These are phyloP conservation scores for Trichoderma brevicompactum DNA, from an alignment of 2,329 filamentous ascomycete genomes.

Conservation along the genomic window DNA sequence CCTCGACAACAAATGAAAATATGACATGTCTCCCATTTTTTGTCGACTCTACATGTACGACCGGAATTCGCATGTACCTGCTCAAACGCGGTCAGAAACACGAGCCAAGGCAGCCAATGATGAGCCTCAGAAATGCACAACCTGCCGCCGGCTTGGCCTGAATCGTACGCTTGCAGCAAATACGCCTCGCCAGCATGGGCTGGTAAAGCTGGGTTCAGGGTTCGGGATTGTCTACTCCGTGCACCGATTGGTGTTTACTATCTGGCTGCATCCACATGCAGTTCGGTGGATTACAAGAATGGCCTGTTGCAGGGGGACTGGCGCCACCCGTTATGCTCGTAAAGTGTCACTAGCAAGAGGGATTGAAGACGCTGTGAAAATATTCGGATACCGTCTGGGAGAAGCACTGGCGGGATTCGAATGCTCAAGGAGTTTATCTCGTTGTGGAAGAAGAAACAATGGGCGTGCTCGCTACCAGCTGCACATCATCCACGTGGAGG, in stretches of 20 bases:
- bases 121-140: constrained; percentile 1
- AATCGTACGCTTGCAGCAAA: constrained; percentile 23
- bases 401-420: not conserved
- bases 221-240: constrained; percentile 2
- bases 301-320: constrained; percentile 6
- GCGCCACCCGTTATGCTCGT: not conserved
- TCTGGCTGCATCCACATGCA: constrained; percentile 19
- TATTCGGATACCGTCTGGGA: not conserved
- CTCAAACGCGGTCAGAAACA: not conserved
- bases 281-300: constrained; percentile 3
- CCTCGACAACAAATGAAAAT: not conserved
- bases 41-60: not conserved
- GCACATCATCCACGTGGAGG: constrained; percentile 26
- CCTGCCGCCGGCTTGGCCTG: not conserved
- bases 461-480: constrained; percentile 7
- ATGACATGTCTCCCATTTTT: constrained; percentile 13
- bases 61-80: not conserved
- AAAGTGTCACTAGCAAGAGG: not conserved
- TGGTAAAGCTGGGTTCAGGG: constrained; percentile 14
- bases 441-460: not conserved
- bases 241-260: not conserved
- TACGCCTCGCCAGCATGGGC: not conserved
- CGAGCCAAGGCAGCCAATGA: constrained; percentile 1
- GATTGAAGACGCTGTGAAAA: not conserved
- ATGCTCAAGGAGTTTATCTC: not conserved